These are phyloP conservation scores for Talaromyces borbonicus DNA, from an alignment of 495 filamentous ascomycete genomes.

Conservation along the genomic window DNA sequence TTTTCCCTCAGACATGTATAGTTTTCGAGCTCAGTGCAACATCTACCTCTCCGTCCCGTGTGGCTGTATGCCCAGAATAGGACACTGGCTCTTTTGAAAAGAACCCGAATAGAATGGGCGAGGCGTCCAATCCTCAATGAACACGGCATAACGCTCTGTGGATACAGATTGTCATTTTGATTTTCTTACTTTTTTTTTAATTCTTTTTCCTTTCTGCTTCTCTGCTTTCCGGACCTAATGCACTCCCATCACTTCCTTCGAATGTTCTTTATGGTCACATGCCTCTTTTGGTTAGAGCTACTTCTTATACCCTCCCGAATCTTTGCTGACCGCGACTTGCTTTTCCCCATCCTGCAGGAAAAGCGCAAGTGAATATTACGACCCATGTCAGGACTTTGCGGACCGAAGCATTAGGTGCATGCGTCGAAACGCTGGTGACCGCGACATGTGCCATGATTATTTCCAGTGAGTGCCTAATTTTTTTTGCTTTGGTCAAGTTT, in stretches of 20 bases:
- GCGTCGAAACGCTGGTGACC: slow-evolving; percentile 74
- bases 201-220: not conserved
- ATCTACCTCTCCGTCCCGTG: too few relatives aligned
- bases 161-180: not conserved
- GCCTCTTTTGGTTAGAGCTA: not conserved
- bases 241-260: not conserved
- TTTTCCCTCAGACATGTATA: too few relatives aligned
- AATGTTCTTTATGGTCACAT: too few relatives aligned
- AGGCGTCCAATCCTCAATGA: slow-evolving; percentile 4
- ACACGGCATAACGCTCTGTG: not conserved
- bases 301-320: not conserved
- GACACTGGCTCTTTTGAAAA: too few relatives aligned
- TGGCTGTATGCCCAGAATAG: too few relatives aligned
- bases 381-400: slow-evolving; percentile 96
- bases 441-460: slow-evolving; percentile 82
- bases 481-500: not conserved
- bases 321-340: slow-evolving; percentile 12
- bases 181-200: not conserved
- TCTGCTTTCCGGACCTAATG: not conserved
- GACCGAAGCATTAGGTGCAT: slow-evolving; percentile 73
- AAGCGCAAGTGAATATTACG: slow-evolving; percentile 72
- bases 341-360: slow-evolving; percentile 46
- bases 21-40: too few relatives aligned
- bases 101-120: not conserved
- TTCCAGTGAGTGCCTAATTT: slow-evolving; percentile 60